phyloP scores from a whole-genome alignment of 164 flowering plant genomes.

The Kingdonia uniflora region DNA sequence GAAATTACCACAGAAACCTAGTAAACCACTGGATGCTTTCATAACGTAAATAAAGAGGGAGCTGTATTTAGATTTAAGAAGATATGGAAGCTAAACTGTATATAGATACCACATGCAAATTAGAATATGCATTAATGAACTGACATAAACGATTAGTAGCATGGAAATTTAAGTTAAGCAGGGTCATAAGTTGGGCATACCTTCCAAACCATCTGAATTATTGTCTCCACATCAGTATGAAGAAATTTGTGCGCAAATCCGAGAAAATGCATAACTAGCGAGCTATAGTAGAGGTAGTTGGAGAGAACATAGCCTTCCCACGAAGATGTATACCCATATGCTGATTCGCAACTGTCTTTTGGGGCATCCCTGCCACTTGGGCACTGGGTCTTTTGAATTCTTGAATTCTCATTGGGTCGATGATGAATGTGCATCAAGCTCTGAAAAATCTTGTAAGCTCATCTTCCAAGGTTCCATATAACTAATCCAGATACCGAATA shows the following conservation, averaged over 20 bases:
- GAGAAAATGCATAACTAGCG: constrained; percentile 77
- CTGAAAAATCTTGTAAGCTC: constrained; percentile 38
- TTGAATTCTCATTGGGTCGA: constrained; percentile 11
- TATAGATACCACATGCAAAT: too few relatives aligned
- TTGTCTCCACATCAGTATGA: constrained; percentile 43
- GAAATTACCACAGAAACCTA: too few relatives aligned
- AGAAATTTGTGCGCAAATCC: constrained; percentile 93
- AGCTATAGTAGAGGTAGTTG: constrained; percentile 71
- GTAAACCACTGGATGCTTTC: too few relatives aligned
- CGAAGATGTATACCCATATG: constrained; percentile 33
- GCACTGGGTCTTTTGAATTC: constrained; percentile 14
- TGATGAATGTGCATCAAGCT: constrained; percentile 33
- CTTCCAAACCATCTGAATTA: constrained; percentile 71
- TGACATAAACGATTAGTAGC: too few relatives aligned
- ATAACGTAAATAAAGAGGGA: too few relatives aligned
- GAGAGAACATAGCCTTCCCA: constrained; percentile 69
- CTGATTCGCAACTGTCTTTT: constrained; percentile 6
- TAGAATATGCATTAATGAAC: too few relatives aligned
- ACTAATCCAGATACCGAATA: constrained; percentile 55
- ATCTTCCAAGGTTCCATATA: constrained; percentile 76
- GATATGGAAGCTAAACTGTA: too few relatives aligned
- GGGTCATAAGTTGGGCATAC: constrained; percentile 19
- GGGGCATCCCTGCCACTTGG: not conserved
- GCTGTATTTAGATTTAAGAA: too few relatives aligned
- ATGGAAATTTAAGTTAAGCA: too few relatives aligned